Evolutionary conservation across 352 stramenopile genomes (phyloP).

Genomic region (Phytophthora lateralis): DNA sequence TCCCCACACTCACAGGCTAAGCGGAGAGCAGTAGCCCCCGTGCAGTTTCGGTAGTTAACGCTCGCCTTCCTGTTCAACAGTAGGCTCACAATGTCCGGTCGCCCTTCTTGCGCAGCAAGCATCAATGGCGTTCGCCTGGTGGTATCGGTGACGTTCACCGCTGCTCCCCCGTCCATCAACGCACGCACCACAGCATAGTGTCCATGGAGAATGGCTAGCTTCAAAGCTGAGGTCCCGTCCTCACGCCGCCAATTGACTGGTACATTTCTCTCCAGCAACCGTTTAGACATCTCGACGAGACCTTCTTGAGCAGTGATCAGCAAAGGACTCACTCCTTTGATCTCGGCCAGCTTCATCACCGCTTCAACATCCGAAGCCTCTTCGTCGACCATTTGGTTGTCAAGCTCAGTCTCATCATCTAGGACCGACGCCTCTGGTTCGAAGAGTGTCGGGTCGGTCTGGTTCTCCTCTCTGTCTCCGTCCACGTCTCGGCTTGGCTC

Average conservation of each 20-base stretch:
- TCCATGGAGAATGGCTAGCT: conserved; percentile 25
- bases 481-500: conserved; percentile 1
- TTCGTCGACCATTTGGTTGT: conserved; percentile 20
- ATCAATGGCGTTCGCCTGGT: conserved; percentile 28
- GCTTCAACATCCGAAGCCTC: conserved; percentile 16
- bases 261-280: conserved; percentile 27
- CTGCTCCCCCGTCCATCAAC: conserved; percentile 30
- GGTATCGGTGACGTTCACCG: conserved; percentile 18
- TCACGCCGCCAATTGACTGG: conserved; percentile 22
- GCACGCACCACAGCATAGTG: conserved; percentile 17
- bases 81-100: conserved; percentile 20
- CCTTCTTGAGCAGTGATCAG: conserved; percentile 31
- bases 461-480: conserved; percentile 7
- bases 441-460: not conserved
- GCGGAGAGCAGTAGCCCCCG: conserved; percentile 25
- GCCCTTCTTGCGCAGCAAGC: conserved; percentile 15
- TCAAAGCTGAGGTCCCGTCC: conserved; percentile 26
- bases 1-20: conserved; percentile 26
- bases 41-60: conserved; percentile 21
- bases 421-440: conserved; percentile 1
- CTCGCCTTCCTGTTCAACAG: conserved; percentile 27
- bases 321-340: conserved; percentile 29
- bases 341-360: conserved; percentile 15
- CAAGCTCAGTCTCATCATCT: conserved; percentile 4
- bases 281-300: conserved; percentile 16